These are phyloP conservation scores for Pelargonium citronellum DNA, from an alignment of 441 rosid genomes.

Conservation along the genomic window DNA sequence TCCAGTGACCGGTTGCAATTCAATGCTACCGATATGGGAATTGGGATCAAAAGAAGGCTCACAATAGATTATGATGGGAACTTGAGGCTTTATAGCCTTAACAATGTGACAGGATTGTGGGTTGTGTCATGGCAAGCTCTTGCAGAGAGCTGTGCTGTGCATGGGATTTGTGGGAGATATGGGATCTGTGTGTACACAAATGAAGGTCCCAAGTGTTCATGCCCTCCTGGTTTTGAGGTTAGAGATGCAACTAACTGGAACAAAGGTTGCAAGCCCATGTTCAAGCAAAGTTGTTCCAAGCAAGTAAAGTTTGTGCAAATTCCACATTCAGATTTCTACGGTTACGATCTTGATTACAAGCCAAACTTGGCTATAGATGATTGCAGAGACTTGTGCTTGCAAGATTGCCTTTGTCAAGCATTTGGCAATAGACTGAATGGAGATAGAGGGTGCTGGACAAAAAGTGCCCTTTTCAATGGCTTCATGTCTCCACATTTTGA, in stretches of 20 bases:
- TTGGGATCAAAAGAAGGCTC: constrained; percentile 33
- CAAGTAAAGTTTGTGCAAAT: constrained; percentile 27
- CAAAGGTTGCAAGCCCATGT: constrained; percentile 37
- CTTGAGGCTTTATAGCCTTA: constrained; percentile 41
- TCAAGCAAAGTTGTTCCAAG: constrained; percentile 9
- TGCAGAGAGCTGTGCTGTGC: constrained; percentile 25
- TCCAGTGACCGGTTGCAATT: constrained; percentile 37
- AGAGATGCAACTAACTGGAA: constrained; percentile 28
- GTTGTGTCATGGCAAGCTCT: constrained; percentile 29
- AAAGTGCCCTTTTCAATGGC: constrained; percentile 34
- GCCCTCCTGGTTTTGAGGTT: constrained; percentile 39
- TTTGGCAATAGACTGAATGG: constrained; percentile 32
- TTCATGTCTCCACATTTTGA: constrained; percentile 28
- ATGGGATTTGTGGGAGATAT: constrained; percentile 45
- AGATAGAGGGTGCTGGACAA: constrained; percentile 21
- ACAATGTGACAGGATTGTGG: constrained; percentile 27
- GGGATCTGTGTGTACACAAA: constrained; percentile 35
- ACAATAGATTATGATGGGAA: constrained; percentile 46
- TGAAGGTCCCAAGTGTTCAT: constrained; percentile 36
- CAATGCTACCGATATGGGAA: constrained; percentile 30
- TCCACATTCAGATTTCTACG: constrained; percentile 33
- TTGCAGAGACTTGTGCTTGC: constrained; percentile 32
- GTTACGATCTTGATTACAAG: constrained; percentile 28
- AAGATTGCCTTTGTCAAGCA: constrained; percentile 34
- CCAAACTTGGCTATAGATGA: constrained; percentile 10